Conservation (phyloP, 2,329 filamentous ascomycete species). For the Penicillium hesseltinei region DNA sequence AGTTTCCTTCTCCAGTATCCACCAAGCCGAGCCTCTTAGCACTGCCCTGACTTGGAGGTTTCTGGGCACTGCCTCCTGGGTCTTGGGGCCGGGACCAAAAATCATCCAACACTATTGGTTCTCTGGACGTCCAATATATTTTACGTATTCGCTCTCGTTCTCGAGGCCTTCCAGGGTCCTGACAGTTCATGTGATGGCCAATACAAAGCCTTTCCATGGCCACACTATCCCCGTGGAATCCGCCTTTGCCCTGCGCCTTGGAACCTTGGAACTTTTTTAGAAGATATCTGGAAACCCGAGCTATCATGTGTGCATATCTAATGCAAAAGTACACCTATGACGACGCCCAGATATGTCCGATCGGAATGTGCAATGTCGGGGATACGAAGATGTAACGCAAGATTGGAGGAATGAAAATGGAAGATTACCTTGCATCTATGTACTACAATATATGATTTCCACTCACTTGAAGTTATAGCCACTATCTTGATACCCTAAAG, state of each 20-base stretch:
- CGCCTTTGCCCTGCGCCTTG: slow-evolving; percentile 1
- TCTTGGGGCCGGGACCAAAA: neutral
- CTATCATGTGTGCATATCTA: neutral
- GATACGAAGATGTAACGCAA: neutral
- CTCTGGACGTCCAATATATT: neutral
- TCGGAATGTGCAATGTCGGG: neutral
- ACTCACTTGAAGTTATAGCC: neutral
- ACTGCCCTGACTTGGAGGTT: neutral
- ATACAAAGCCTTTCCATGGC: neutral
- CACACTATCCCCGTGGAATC: neutral
- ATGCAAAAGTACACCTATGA: neutral
- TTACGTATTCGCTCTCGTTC: neutral
- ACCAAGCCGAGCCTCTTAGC: neutral
- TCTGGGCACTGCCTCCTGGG: neutral
- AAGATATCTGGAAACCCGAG: neutral
- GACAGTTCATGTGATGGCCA: neutral
- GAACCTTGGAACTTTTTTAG: neutral
- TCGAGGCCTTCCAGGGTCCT: neutral
- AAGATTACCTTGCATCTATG: neutral
- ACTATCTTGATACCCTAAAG: neutral
- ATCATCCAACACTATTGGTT: neutral
- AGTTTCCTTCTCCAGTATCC: too few relatives aligned
- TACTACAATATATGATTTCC: neutral
- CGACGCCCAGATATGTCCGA: neutral
- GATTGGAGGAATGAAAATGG: neutral